These are phyloP conservation scores for Chlamydomonas schloesseri DNA, from an alignment of 139 green algal genomes.

Conservation along the genomic window DNA sequence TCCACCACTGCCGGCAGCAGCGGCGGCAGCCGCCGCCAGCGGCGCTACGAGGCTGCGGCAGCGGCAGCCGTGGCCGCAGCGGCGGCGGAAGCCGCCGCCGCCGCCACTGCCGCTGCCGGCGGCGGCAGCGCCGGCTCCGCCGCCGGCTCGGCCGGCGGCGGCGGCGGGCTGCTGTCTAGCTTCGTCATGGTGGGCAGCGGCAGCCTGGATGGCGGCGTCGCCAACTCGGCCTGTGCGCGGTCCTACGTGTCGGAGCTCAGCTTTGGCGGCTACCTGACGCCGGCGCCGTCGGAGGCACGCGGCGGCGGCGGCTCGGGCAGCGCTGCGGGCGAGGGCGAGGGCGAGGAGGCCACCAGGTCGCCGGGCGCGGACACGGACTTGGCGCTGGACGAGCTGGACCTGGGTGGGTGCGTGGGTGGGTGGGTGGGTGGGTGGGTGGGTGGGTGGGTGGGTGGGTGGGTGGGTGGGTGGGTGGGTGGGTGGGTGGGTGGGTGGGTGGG, in stretches of 20 bases:
- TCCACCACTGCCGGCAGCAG: no score
- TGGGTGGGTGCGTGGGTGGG: no score
- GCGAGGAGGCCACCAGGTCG: background rate
- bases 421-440: no score
- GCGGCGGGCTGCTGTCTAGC: no score
- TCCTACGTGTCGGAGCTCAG: conserved; percentile 30
- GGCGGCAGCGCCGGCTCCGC: background rate
- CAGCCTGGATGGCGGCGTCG: background rate
- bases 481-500: no score
- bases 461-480: no score
- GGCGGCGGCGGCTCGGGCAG: background rate
- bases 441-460: no score
- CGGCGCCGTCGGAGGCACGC: background rate
- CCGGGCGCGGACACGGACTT: background rate
- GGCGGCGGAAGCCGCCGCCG: background rate
- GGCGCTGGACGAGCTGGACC: conserved; percentile 18
- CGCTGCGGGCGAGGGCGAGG: background rate
- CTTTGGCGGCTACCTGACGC: conserved; percentile 36
- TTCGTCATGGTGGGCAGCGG: background rate
- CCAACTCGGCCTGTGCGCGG: background rate
- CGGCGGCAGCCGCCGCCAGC: background rate
- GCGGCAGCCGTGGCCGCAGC: background rate
- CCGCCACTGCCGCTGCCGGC: background rate
- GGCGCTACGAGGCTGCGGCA: background rate
- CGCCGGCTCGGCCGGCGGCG: no score